phyloP scores from a whole-genome alignment of 2,329 filamentous ascomycete genomes.

The Penicillium aurantiogriseum region DNA sequence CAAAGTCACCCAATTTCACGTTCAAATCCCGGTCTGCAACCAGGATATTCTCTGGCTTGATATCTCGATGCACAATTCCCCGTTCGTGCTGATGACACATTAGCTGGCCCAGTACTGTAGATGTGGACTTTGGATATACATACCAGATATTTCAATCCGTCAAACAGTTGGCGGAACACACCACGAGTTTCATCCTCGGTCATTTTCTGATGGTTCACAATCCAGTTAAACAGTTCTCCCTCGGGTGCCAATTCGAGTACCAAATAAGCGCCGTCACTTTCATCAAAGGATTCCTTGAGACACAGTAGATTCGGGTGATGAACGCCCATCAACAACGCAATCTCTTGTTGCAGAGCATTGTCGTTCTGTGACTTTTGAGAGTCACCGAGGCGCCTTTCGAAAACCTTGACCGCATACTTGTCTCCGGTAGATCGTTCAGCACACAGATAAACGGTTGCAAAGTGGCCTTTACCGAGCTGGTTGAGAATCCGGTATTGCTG shows the following conservation, averaged over 20 bases:
- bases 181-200: constrained; percentile 80
- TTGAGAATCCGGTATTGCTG: constrained; percentile 83
- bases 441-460: constrained; percentile 89
- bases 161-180: constrained; percentile 86
- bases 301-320: constrained; percentile 91
- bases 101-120: background rate
- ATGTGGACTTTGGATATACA: constrained; percentile 30
- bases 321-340: constrained; percentile 94
- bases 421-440: constrained; percentile 80
- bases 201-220: constrained; percentile 86
- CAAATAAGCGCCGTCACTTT: constrained; percentile 84
- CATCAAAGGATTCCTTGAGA: constrained; percentile 92
- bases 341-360: constrained; percentile 89
- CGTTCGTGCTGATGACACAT: constrained; percentile 75
- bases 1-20: constrained; percentile 94
- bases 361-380: constrained; percentile 75
- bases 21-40: constrained; percentile 79
- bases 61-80: constrained; percentile 95
- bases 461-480: constrained; percentile 90
- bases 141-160: constrained; percentile 93
- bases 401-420: constrained; percentile 89
- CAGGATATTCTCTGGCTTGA: constrained; percentile 96
- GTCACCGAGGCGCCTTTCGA: constrained; percentile 78
- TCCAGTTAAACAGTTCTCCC: constrained; percentile 94
- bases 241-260: constrained; percentile 87